Evolutionary conservation across 352 stramenopile genomes (phyloP).

Genomic region (Phytophthora colocasiae): DNA sequence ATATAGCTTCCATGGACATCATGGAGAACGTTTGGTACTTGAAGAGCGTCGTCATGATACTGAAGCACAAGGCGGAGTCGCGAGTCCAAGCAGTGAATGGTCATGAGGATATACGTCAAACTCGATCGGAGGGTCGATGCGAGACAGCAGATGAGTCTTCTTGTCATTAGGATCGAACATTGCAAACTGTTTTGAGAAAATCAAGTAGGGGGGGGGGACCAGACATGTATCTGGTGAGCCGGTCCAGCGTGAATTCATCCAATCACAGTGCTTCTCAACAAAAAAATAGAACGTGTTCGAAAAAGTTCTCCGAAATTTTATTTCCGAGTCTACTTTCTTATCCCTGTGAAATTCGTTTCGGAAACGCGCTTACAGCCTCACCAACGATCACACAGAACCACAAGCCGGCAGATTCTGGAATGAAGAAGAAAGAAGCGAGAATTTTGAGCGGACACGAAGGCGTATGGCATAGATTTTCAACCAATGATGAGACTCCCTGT

Average conservation of each 20-base stretch:
- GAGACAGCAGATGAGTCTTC: not conserved
- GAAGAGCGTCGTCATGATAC: conserved; percentile 9
- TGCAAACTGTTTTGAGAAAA: not conserved
- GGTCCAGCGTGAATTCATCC: not conserved
- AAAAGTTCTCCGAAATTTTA: not conserved
- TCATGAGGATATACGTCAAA: conserved; percentile 14
- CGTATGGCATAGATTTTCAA: too few relatives aligned
- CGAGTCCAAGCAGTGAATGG: conserved; percentile 55
- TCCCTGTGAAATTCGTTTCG: too few relatives aligned
- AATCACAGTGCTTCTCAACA: not conserved
- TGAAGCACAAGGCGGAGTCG: conserved; percentile 71
- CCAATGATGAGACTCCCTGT: too few relatives aligned
- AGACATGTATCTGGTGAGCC: conserved; percentile 4
- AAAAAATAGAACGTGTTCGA: not conserved
- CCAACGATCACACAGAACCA: too few relatives aligned
- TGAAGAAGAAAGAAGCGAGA: too few relatives aligned
- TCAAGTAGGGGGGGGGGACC: too few relatives aligned
- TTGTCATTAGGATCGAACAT: not conserved
- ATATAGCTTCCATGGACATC: too few relatives aligned
- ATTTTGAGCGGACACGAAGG: too few relatives aligned
- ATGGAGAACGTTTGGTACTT: conserved; percentile 17
- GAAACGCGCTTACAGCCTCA: too few relatives aligned
- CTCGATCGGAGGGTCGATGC: not conserved
- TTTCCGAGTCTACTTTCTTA: too few relatives aligned
- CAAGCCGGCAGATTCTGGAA: too few relatives aligned